Evolutionary conservation across 352 stramenopile species (phyloP).

Genomic region (Pythium periplocum): DNA sequence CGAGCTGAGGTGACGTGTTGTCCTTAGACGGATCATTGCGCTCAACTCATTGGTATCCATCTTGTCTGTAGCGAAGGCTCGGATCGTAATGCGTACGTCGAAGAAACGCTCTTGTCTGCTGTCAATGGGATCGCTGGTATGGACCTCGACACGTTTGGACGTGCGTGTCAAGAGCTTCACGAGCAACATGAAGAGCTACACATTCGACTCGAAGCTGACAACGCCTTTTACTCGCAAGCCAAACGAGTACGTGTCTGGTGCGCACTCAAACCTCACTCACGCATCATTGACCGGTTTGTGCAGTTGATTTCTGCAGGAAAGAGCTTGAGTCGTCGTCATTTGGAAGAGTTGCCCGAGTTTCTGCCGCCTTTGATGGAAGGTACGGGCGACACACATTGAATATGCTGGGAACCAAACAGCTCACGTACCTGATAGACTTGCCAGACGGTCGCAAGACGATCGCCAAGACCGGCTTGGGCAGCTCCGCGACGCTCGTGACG

Average conservation of each 20-base stretch:
- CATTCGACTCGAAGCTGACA: constrained; percentile 91
- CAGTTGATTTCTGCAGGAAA: constrained; percentile 69
- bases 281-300: not conserved
- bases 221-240: constrained; percentile 97
- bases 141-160: constrained; percentile 11
- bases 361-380: constrained; percentile 68
- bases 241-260: constrained; percentile 24
- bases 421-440: too few relatives aligned
- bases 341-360: constrained; percentile 79
- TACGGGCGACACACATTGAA: constrained; percentile 5
- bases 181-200: constrained; percentile 26
- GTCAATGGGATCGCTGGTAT: constrained; percentile 59
- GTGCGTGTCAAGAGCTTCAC: constrained; percentile 23
- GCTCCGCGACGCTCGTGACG: constrained; percentile 93
- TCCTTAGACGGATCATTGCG: too few relatives aligned
- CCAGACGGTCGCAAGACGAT: constrained; percentile 15
- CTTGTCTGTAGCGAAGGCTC: constrained; percentile 23
- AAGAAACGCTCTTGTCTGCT: constrained; percentile 82
- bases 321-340: constrained; percentile 47
- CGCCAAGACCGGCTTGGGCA: constrained; percentile 95
- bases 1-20: too few relatives aligned
- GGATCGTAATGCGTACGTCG: constrained; percentile 86
- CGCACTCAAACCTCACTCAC: not conserved
- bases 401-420: too few relatives aligned
- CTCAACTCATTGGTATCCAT: not conserved